phyloP scores from a whole-genome alignment of 164 flowering plant species.

The Dillenia suffruticosa region DNA sequence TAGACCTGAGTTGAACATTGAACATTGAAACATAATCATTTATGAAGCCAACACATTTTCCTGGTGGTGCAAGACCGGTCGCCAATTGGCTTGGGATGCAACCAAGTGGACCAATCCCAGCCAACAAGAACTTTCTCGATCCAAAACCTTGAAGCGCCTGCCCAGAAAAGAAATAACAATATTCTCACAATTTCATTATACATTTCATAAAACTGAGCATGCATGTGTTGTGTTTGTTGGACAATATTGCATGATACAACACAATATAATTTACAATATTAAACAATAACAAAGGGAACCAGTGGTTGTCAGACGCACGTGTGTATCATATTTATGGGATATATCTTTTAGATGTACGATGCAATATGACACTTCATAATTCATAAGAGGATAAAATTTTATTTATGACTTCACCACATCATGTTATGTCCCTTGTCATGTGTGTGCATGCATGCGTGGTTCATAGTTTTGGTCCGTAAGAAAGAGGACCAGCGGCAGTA shows the following conservation, averaged over 20 bases:
- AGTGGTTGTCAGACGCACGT: not conserved
- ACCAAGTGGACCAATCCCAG: constrained; percentile 46
- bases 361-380: no score
- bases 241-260: no score
- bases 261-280: no score
- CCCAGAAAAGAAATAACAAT: not conserved
- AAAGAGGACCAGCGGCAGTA: no score
- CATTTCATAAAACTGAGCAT: no score
- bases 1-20: constrained; percentile 24
- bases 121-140: constrained; percentile 36
- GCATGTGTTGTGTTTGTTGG: no score
- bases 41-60: constrained; percentile 29
- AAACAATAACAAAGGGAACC: no score
- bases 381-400: no score
- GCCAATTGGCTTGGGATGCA: constrained; percentile 47
- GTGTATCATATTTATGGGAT: not conserved
- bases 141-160: constrained; percentile 37
- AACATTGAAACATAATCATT: constrained; percentile 34
- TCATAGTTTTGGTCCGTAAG: no score
- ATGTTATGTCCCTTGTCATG: no score
- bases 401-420: no score
- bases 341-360: not conserved
- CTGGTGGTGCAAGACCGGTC: constrained; percentile 21
- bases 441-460: no score
- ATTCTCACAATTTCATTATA: not conserved